Percentiles rank a stretch among this genome's conserved stretches.
These are phyloP conservation scores for Nicotiana noctiflora DNA, from an alignment of 257 asterid species.

Conservation along the genomic window DNA sequence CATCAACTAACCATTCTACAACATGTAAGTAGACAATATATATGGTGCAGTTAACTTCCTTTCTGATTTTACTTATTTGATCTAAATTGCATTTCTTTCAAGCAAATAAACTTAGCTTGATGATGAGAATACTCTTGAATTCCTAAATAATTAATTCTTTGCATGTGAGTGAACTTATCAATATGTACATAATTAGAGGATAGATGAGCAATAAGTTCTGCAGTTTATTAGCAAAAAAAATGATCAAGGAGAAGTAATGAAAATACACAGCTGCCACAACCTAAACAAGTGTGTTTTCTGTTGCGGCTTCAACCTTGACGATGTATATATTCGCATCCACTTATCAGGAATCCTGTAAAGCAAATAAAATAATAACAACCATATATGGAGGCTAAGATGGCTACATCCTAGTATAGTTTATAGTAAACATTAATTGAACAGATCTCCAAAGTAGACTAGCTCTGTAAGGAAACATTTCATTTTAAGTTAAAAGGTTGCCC, in stretches of 20 bases:
- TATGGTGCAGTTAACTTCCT: not conserved
- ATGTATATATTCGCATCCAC: not conserved
- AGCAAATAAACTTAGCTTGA: not conserved
- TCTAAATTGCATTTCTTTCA: not conserved
- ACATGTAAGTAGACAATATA: not conserved
- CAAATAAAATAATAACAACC: not conserved
- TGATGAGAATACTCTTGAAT: not conserved
- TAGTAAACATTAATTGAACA: not conserved
- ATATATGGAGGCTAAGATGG: not conserved
- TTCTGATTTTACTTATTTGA: not conserved
- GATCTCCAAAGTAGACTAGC: not conserved
- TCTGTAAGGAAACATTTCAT: not conserved
- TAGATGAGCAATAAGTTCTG: not conserved
- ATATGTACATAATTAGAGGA: not conserved
- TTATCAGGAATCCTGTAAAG: not conserved
- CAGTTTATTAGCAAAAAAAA: too few relatives aligned
- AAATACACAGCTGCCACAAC: not conserved
- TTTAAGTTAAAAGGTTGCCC: not conserved
- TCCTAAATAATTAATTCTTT: not conserved
- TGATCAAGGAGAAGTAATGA: too few relatives aligned
- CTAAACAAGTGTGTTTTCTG: not conserved
- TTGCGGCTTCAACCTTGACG: not conserved
- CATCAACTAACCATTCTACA: not conserved
- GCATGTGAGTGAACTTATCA: not conserved
- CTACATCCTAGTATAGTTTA: not conserved